These are phyloP conservation scores for Cercophora newfieldiana DNA, from an alignment of 495 filamentous ascomycete species.

Conservation along the genomic window DNA sequence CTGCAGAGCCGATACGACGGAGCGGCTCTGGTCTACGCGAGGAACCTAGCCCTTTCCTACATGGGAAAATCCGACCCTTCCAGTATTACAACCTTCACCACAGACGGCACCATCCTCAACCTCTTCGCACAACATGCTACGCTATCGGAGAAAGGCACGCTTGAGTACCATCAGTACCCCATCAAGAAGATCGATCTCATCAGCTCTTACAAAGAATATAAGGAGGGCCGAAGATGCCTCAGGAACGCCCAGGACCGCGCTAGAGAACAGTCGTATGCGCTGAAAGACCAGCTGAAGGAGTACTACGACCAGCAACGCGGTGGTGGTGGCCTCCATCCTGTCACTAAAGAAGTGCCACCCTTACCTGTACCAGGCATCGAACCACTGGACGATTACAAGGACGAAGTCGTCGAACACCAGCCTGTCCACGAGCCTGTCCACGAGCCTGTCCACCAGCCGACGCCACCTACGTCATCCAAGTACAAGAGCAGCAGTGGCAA, in stretches of 20 bases:
- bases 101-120: background rate
- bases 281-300: background rate
- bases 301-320: background rate
- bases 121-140: conserved; percentile 33
- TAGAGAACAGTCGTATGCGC: conserved; percentile 24
- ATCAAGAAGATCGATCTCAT: conserved; percentile 23
- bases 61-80: too few relatives aligned
- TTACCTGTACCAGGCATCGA: conserved; percentile 28
- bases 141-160: conserved; percentile 20
- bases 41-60: too few relatives aligned
- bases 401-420: conserved; percentile 26
- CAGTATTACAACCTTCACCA: too few relatives aligned
- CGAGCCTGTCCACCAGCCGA: conserved; percentile 19
- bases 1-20: conserved; percentile 28
- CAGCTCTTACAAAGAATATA: conserved; percentile 23
- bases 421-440: too few relatives aligned
- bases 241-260: conserved; percentile 31
- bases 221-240: conserved; percentile 26
- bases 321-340: too few relatives aligned
- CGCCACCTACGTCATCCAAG: background rate
- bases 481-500: conserved; percentile 16
- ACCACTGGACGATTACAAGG: too few relatives aligned
- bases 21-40: conserved; percentile 33
- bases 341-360: conserved; percentile 20
- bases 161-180: conserved; percentile 34